phyloP scores from a whole-genome alignment of 2,329 filamentous ascomycete species.

The Diaporthe helianthi region DNA sequence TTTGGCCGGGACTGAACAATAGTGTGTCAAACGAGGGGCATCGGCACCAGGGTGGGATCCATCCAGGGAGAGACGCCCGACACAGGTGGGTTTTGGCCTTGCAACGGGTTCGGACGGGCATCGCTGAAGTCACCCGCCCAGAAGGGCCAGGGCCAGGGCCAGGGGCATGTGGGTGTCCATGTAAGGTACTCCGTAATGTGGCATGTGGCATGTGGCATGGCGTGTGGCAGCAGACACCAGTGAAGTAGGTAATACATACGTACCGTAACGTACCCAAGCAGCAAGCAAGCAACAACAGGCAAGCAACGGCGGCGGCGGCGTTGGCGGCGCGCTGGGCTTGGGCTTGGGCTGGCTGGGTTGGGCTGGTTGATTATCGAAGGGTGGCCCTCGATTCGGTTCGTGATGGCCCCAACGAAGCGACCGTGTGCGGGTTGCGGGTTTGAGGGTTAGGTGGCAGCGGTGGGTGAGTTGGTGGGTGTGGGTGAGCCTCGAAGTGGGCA shows the following conservation, averaged over 20 bases:
- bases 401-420: slow-evolving; percentile 22
- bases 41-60: slow-evolving; percentile 16
- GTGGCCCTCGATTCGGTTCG: slow-evolving; percentile 18
- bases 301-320: neutral
- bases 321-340: neutral
- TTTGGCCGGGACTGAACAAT: neutral
- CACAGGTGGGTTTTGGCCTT: slow-evolving; percentile 12
- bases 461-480: neutral
- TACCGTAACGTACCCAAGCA: neutral
- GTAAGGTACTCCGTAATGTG: no score
- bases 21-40: slow-evolving; percentile 3
- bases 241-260: slow-evolving; percentile 17
- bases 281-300: neutral
- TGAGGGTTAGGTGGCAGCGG: slow-evolving; percentile 1
- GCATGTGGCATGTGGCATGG: neutral
- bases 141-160: neutral
- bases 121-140: neutral
- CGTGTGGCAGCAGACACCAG: neutral
- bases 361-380: neutral
- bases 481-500: neutral
- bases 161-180: no score
- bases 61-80: neutral
- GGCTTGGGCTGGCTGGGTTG: neutral
- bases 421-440: neutral
- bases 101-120: slow-evolving; percentile 2